Conservation (phyloP, 148 eudicot genomes). For the Tetragonia tetragonoides region DNA sequence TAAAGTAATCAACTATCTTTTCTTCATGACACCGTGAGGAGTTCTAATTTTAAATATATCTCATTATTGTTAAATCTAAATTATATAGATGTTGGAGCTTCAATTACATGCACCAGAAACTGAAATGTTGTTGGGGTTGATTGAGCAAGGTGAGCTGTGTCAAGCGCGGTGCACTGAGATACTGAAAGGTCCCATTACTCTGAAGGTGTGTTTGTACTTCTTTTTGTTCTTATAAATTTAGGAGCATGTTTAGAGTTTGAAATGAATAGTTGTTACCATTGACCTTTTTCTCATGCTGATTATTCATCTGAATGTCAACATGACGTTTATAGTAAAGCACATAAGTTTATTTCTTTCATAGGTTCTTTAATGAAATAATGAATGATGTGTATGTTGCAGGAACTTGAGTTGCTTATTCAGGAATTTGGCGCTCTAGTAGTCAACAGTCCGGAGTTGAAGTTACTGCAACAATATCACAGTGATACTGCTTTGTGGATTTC, state of each 20-base stretch:
- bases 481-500: constrained; percentile 82
- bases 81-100: constrained; percentile 55
- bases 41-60: neutral
- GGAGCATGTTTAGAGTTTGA: neutral
- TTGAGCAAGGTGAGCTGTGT: constrained; percentile 56
- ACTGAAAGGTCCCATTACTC: constrained; percentile 50
- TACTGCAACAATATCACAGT: constrained; percentile 56
- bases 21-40: neutral
- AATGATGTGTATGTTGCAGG: constrained; percentile 40
- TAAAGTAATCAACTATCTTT: constrained; percentile 22
- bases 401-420: constrained; percentile 56
- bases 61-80: constrained; percentile 11
- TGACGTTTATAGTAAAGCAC: neutral
- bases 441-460: constrained; percentile 65
- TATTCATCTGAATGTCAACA: neutral
- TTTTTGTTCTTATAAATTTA: neutral
- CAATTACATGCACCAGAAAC: constrained; percentile 64
- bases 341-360: neutral
- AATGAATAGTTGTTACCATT: neutral
- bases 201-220: constrained; percentile 49
- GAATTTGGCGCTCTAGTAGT: constrained; percentile 56
- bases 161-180: constrained; percentile 63
- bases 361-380: neutral
- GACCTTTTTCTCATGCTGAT: neutral
- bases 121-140: constrained; percentile 51